Base-by-base conservation (phyloP, 106 monocot species). In the Platanthera zijinensis region DNA sequence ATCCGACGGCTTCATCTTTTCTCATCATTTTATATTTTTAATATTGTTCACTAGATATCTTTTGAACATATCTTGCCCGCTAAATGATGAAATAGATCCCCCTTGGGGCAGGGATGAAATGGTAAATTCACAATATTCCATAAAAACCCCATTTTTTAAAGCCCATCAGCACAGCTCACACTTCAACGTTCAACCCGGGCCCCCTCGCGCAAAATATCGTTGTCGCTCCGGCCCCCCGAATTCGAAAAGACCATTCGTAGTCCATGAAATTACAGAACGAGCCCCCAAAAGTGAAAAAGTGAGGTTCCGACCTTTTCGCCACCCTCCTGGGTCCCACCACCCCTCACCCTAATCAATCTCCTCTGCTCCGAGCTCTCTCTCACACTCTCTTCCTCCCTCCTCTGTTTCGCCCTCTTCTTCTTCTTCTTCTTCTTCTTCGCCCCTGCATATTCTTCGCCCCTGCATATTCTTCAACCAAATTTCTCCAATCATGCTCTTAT, bases 261-360 rank as follows among this genome's bases (percentile, higher is more conserved):
- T 45, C 39, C 0, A 2, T 8, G 45, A 71, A 76, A 76, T 50
- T 76, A 64, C 77, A 9, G 4, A 30, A 9, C 25, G 39, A 28
- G 51, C 77, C 77, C 9, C 22, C 5, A 18, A 69, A 69, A 71
- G 48, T 5, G 70, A 71, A 71, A 71, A 71, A 71, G 70, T 10
- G 13, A 47, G 61, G 52, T 15, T 77, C 70, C 70, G 28, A 71
- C 13, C 70, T 71, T 71, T 54, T 71, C 69, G 53, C 51, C 15
- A 69, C 7, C 46, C 18, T 10, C 70, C 6, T 19, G 70, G 78
- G 70, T 53, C 52, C 67, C 50, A n/a, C 50, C 5, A 7, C 28
- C 25, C 30, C 48, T 8, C 48, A 28, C 28, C 9, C 45, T 17
- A 39, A 50, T 45, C 51, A 48, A 7, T 50, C 57, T 47, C 63